phyloP scores from a whole-genome alignment of 2,329 filamentous ascomycete genomes.

The Erysiphe neolycopersici region DNA sequence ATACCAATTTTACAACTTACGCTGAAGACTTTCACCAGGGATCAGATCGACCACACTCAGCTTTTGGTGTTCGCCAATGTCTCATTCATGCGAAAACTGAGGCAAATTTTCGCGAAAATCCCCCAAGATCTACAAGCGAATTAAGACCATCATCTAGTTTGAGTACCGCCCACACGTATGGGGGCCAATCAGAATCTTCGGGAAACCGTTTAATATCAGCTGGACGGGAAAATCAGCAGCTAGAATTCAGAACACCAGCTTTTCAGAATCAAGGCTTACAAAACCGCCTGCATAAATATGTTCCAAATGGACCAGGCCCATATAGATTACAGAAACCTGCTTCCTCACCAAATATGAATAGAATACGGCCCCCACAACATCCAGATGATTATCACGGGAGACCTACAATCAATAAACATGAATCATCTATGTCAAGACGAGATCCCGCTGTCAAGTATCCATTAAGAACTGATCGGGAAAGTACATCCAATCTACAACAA shows the following conservation, averaged over 20 bases:
- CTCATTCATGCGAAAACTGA: conserved; percentile 9
- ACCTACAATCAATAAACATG: conserved; percentile 1
- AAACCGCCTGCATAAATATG: conserved; percentile 4
- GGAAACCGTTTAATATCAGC: conserved; percentile 15
- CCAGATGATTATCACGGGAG: conserved; percentile 1
- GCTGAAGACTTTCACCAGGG: conserved; percentile 14
- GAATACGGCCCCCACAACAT: conserved; percentile 3
- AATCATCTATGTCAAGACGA: conserved; percentile 2
- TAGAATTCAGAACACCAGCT: conserved; percentile 9
- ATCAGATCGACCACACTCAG: conserved; percentile 16
- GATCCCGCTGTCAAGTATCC: conserved; percentile 4
- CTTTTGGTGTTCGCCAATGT: conserved; percentile 23
- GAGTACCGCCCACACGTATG: conserved; percentile 21
- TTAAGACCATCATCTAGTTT: conserved; percentile 19
- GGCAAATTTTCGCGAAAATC: conserved; percentile 1
- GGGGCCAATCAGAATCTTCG: conserved; percentile 8
- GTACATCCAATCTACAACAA: conserved; percentile 1
- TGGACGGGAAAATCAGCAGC: conserved; percentile 20
- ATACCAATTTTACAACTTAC: conserved; percentile 12
- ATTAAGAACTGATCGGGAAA: conserved; percentile 6
- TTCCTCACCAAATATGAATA: conserved; percentile 6
- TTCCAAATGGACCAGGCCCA: conserved; percentile 1
- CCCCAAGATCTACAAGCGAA: conserved; percentile 2
- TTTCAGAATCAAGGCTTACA: conserved; percentile 2
- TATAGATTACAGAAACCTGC: conserved; percentile 4